Percentiles rank a stretch among this genome's conserved stretches.
These are phyloP conservation scores for Pestalotiopsis sp. DNA, from an alignment of 2,329 filamentous ascomycete species.

Conservation along the genomic window DNA sequence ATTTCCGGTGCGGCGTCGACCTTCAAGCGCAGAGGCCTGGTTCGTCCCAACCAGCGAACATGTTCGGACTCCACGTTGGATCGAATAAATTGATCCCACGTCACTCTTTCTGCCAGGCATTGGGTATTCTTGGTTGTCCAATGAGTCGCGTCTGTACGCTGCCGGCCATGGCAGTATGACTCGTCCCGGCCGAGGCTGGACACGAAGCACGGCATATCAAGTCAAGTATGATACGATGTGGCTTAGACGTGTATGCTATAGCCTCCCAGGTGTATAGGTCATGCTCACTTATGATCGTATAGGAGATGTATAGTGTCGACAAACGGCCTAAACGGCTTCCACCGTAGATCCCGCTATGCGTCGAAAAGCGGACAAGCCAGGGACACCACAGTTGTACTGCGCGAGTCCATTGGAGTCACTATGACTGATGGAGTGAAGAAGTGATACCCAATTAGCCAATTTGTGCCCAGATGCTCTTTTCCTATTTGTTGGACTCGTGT, in stretches of 20 bases:
- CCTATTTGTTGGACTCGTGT: neutral
- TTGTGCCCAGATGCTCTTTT: neutral
- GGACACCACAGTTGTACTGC: neutral
- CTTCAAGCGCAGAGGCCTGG: neutral
- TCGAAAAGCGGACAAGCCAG: neutral
- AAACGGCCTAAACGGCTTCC: no score
- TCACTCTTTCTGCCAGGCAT: neutral
- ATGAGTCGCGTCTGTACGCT: neutral
- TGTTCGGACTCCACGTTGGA: neutral
- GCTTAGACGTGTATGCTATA: neutral
- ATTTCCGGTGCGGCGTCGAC: constrained; percentile 3
- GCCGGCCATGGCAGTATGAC: neutral
- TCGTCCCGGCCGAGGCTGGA: neutral
- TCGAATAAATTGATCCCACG: neutral
- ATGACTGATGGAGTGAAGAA: neutral
- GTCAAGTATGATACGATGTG: neutral
- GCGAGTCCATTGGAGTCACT: neutral
- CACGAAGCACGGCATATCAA: neutral
- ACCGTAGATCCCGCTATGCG: no score
- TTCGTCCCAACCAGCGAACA: neutral
- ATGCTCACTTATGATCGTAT: neutral
- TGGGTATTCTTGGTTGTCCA: neutral
- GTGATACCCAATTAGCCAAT: neutral
- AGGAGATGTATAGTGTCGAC: no score
- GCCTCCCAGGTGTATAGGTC: neutral